A percentile compares a stretch with the other conserved stretches of the same genome.
phyloP scores from a whole-genome alignment of 371 early-diverging fungal genomes.

The Rhizopus arrhizus region DNA sequence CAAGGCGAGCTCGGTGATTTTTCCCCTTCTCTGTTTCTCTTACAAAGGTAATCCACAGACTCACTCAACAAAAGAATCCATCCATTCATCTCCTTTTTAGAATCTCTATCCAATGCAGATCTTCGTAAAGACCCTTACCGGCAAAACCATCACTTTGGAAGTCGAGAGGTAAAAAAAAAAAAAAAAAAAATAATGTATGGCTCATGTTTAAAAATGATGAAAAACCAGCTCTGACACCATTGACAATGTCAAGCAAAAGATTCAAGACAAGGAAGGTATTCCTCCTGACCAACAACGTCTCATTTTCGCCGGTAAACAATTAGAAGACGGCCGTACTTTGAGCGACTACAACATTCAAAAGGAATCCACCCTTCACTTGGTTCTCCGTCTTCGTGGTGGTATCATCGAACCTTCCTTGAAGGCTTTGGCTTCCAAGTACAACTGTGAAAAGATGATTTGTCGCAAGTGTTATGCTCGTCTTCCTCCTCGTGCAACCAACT shows the following conservation, averaged over 20 bases:
- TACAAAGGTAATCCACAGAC: constrained; percentile 21
- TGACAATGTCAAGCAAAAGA: constrained; percentile 89
- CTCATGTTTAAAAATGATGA: not conserved
- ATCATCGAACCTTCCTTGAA: constrained; percentile 94
- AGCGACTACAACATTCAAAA: constrained; percentile 86
- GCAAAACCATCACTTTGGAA: constrained; percentile 95
- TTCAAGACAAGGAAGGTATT: constrained; percentile 98
- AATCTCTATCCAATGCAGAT: constrained; percentile 63
- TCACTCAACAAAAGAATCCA: not conserved
- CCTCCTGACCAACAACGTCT: constrained; percentile 99
- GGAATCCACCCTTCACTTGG: constrained; percentile 97
- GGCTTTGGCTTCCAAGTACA: constrained; percentile 95
- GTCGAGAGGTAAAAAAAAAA: constrained; percentile 65
- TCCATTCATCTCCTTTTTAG: constrained; percentile 17
- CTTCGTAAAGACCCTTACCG: constrained; percentile 88
- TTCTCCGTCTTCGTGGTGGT: constrained; percentile 96
- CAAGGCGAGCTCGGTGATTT: too few species aligned
- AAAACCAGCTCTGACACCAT: constrained; percentile 54
- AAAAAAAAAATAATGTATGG: not conserved
- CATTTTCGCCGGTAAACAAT: constrained; percentile 99
- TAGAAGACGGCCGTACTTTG: constrained; percentile 92
- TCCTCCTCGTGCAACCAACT: constrained; percentile 98
- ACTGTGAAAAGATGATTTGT: constrained; percentile 99
- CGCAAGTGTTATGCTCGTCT: constrained; percentile 99
- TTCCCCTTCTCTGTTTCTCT: constrained; percentile 34